Percentiles rank a stretch among this genome's conserved stretches.
Evolutionary conservation across 1,139 yeast species (phyloP).

Genomic region (Hyphopichia pseudoburtonii): DNA sequence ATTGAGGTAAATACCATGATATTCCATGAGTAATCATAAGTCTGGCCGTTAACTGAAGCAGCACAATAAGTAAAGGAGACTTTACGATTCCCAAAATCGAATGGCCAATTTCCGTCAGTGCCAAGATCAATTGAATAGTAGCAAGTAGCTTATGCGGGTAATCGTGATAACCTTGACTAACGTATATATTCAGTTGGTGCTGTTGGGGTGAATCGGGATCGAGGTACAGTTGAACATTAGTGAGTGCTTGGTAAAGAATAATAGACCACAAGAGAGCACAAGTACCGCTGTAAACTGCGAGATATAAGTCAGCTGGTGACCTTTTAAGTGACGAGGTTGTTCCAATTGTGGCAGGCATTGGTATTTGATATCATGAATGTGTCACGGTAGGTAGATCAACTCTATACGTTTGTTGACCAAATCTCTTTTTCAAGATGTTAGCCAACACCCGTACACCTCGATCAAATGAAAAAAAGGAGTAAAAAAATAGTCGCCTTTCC

Average conservation of each 20-base stretch:
- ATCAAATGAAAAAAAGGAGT: not conserved
- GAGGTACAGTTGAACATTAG: conserved; percentile 12
- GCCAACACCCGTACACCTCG: not conserved
- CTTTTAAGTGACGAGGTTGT: not conserved
- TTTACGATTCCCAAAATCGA: conserved; percentile 27
- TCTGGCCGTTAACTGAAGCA: conserved; percentile 36
- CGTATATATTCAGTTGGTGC: conserved; percentile 9
- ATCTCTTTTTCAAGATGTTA: no score
- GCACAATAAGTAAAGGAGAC: conserved; percentile 28
- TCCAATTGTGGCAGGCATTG: not conserved
- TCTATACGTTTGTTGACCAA: no score
- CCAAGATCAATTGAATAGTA: conserved; percentile 28
- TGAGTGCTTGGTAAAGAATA: conserved; percentile 28
- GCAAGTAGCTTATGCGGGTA: conserved; percentile 34
- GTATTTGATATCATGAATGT: no score
- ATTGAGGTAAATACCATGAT: conserved; percentile 27
- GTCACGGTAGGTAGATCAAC: no score
- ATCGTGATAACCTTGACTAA: conserved; percentile 10
- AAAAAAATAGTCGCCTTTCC: not conserved
- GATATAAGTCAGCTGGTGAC: conserved; percentile 11
- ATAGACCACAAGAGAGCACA: conserved; percentile 70
- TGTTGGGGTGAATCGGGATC: conserved; percentile 1
- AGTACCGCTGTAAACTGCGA: conserved; percentile 55
- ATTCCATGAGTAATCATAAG: conserved; percentile 33
- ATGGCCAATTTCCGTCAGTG: conserved; percentile 27